phyloP scores from a whole-genome alignment of 129 eudicot species.

The Centrapalus pauciflorus region DNA sequence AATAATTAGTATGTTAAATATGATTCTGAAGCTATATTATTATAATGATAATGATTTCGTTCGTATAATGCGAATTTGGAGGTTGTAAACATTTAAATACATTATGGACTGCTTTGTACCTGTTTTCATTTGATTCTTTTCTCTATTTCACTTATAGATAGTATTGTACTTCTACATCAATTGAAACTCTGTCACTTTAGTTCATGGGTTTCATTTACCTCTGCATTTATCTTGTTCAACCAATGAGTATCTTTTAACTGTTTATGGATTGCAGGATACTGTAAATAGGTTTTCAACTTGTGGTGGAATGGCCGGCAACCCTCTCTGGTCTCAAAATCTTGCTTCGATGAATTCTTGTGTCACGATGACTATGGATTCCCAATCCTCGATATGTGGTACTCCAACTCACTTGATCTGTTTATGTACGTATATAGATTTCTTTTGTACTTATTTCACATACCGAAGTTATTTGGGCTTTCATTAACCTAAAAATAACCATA shows the following conservation, averaged over 20 bases:
- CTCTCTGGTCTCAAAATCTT: constrained; percentile 46
- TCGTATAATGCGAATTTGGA: too few species aligned
- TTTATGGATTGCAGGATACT: constrained; percentile 25
- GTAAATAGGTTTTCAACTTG: constrained; percentile 36
- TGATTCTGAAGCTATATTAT: too few species aligned
- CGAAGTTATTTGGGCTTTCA: not conserved
- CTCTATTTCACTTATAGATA: too few species aligned
- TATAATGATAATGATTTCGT: too few species aligned
- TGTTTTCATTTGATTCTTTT: too few species aligned
- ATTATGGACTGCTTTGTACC: too few species aligned
- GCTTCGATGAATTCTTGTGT: constrained; percentile 40
- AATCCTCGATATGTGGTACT: constrained; percentile 84
- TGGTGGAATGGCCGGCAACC: constrained; percentile 29
- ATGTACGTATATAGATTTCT: not conserved
- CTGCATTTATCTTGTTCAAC: not conserved
- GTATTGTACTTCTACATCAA: not conserved
- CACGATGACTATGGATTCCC: constrained; percentile 62
- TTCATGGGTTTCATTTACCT: not conserved
- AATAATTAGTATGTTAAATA: too few species aligned
- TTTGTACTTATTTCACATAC: not conserved
- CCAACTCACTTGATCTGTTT: not conserved
- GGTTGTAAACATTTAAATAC: too few species aligned
- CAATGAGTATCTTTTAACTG: not conserved
- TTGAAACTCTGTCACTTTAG: not conserved
- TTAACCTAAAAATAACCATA: not conserved